Evolutionary conservation across 2,329 filamentous ascomycete species (phyloP), one percentile per base, ranked within the genome.

Genomic region (Waltergamsia citrina): DNA sequence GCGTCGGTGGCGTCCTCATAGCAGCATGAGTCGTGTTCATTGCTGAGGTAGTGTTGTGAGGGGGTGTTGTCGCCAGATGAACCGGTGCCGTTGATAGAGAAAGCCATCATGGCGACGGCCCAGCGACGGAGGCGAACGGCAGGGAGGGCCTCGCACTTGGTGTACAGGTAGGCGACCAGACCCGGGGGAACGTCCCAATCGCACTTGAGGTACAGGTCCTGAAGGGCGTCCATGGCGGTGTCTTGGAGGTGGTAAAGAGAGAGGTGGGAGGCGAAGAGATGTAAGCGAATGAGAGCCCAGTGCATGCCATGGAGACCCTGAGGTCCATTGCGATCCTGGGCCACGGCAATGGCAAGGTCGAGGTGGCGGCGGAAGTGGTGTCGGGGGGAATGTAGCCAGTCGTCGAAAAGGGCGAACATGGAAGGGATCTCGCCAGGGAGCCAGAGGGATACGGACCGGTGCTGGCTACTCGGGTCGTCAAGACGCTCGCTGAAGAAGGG

Each of bases 81-180:
- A 23, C 51, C 47, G 35, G 52, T 43, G 24, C 60, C 51, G 17
- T 60, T 57, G 21, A 74, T 59, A 3, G 64, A 63, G 61, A 70
- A 76, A n/a, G 70, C 69, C 11, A 72, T 61, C 69, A 76, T 75
- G 38, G 72, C 71, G 6, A 75, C 69, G 35, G 69, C 65, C 72
- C 72, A 77, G 41, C 70, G 67, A 31, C 72, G 67, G 25, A 77
- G 57, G 8, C 71, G 64, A 26, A 68, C 62, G 34, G 69, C 62
- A 23, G 64, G 57, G 19, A 61, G 49, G 10, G 63, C 50, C 32
- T 71, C 65, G 48, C 68, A 71, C 41, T 69, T 60, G n/a, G 54
- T 62, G 51, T 75, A 77, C 9, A 75, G 57, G 40, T 66, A 71
- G 35, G 53, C 50, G 36, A 76, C 53, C 31, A 77, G 63, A 18